A percentile compares a stretch with the other conserved stretches of the same genome.
phyloP scores from a whole-genome alignment of 169 alveolate genomes.

The Plasmodium ovale region DNA sequence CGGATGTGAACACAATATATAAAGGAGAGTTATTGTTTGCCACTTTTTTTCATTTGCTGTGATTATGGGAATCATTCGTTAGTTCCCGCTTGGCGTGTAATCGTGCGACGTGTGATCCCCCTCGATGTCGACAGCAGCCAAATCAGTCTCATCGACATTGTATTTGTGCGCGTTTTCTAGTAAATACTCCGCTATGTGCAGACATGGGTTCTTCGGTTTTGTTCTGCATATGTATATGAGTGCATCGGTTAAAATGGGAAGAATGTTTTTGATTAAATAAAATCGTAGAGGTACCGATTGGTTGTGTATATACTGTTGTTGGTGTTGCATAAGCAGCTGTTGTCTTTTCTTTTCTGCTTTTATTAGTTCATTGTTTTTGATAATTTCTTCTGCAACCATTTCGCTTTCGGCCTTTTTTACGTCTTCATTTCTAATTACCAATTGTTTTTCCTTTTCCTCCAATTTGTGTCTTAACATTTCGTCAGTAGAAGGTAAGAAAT shows the following conservation, averaged over 20 bases:
- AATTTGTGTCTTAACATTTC: slow-evolving; percentile 27
- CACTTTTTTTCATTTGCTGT: too few species aligned
- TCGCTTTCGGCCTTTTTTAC: slow-evolving; percentile 8
- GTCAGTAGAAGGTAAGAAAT: slow-evolving; percentile 50
- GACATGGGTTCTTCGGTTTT: slow-evolving; percentile 61
- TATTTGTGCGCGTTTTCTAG: slow-evolving; percentile 60
- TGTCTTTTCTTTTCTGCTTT: slow-evolving; percentile 70
- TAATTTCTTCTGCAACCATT: slow-evolving; percentile 18
- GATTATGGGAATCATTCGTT: neutral
- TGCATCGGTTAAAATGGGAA: slow-evolving; percentile 68
- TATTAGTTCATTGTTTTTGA: slow-evolving; percentile 45
- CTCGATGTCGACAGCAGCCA: too few species aligned
- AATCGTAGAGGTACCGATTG: slow-evolving; percentile 58
- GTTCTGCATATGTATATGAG: slow-evolving; percentile 58
- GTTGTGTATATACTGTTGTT: slow-evolving; percentile 56
- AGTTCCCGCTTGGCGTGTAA: too few species aligned
- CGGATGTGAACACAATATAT: too few species aligned
- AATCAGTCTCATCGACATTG: slow-evolving; percentile 27
- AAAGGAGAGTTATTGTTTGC: too few species aligned
- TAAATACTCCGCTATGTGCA: slow-evolving; percentile 68
- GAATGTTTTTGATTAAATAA: slow-evolving; percentile 48
- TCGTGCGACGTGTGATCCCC: too few species aligned
- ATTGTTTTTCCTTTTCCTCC: neutral
- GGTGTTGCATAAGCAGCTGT: slow-evolving; percentile 41
- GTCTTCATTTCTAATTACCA: slow-evolving; percentile 20